A percentile compares a stretch with the other conserved stretches of the same genome.
These are phyloP conservation scores for Globisporangium apiculatum DNA, from an alignment of 352 stramenopile species.

Conservation along the genomic window DNA sequence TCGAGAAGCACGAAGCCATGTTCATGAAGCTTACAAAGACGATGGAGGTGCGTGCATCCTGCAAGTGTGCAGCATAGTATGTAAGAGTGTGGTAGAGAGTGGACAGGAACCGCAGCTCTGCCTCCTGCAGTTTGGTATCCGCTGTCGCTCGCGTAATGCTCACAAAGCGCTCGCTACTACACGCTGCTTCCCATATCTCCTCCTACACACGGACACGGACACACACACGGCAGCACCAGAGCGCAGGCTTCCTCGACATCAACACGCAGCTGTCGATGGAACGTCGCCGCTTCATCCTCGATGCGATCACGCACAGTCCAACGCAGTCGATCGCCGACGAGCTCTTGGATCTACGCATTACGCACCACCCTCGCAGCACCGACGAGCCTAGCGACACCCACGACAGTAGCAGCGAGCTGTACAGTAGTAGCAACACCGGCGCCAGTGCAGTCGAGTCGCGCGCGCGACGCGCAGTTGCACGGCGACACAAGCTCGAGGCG, in stretches of 20 bases:
- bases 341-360: conserved; percentile 33
- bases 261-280: conserved; percentile 79
- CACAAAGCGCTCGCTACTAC: neutral
- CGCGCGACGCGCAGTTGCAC: conserved; percentile 18
- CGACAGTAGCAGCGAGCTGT: neutral
- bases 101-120: no score
- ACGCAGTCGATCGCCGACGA: conserved; percentile 50
- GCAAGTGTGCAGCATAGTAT: no score
- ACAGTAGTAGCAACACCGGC: neutral
- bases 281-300: conserved; percentile 57
- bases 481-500: conserved; percentile 48
- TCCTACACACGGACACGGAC: no score
- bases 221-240: conserved; percentile 38
- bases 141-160: neutral
- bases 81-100: no score
- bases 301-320: conserved; percentile 54
- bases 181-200: no score
- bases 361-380: neutral
- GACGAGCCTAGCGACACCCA: neutral
- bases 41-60: conserved; percentile 45
- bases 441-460: conserved; percentile 10
- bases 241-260: conserved; percentile 59
- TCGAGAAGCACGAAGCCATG: conserved; percentile 58
- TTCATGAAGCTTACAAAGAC: conserved; percentile 73
- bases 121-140: no score